Base-by-base conservation (phyloP, 2,329 filamentous ascomycete genomes). In the Davidsoniella neocaledoniae region DNA sequence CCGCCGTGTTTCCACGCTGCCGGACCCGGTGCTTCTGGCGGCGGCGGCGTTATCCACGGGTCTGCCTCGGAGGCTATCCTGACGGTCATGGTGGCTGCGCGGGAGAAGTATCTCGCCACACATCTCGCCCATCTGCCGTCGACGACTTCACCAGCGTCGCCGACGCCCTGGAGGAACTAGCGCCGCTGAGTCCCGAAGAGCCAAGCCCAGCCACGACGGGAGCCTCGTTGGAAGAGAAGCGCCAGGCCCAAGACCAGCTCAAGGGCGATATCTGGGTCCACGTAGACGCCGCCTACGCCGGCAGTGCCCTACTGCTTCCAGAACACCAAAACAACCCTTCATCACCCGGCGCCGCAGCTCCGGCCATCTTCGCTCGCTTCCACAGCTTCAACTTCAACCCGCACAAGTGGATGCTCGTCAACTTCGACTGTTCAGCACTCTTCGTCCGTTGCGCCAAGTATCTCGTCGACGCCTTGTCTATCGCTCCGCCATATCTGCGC, bases 381-480 rank as follows among this genome's bases (percentile, higher is more conserved):
- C 84, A 94, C 68, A 87, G 81, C 55, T 94, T 94, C 73, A 81
- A 94, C 65, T 78, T 90, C 69, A 96, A 95, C 69, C 83, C 94
- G 76, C 88, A 95, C 72, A 96, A 96, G 69, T 95, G 90, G 90
- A 72, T 95, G 44, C 77, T 95, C 16, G 87, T 86, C 51, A 94
- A 94, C 65, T 95, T 95, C 59, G 90, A 96, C 63, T 75, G 71
- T 58, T 86, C 83, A 49, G 83, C 83, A 56, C 73, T 94, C 43
- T 96, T 78, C 66, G 79, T 95, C 45, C 79, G 81, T 55, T 73
- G 80, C 58, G 76, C 88, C 14, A 68, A 70, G 49, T 79, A 87
- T 65, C 74, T 96, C n/a, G 86, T 83, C 41, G 73, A 81, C 54
- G 83, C 87, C 0, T 73, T 94, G 40, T 80, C 77, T 60, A 82